Evolutionary conservation across 202 grass and related monocot genomes (phyloP).

Genomic region (Carex arenaria): DNA sequence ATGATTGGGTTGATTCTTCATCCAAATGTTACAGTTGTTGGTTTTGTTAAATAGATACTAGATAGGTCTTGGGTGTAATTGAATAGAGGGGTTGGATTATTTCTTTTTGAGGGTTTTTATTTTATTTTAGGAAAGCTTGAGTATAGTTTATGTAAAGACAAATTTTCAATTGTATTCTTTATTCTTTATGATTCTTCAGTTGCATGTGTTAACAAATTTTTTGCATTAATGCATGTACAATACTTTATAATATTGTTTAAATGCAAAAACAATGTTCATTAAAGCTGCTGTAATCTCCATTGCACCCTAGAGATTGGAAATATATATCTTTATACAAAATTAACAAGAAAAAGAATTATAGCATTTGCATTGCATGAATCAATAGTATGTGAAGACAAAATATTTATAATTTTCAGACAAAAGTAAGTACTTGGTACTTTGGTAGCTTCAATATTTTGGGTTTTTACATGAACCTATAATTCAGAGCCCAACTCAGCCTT

Average conservation of each 20-base stretch:
- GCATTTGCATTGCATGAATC: neutral
- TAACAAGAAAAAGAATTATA: neutral
- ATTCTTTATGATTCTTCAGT: slow-evolving; percentile 1
- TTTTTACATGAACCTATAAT: neutral
- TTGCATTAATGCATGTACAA: neutral
- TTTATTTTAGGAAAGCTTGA: neutral
- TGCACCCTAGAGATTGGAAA: neutral
- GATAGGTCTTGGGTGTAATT: neutral
- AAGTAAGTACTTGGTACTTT: too few species aligned
- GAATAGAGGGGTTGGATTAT: neutral
- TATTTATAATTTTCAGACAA: neutral
- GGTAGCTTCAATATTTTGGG: too few species aligned
- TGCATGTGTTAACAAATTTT: neutral
- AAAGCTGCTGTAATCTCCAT: neutral
- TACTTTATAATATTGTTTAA: neutral
- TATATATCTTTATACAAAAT: neutral
- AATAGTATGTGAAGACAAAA: neutral
- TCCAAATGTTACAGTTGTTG: neutral
- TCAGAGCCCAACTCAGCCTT: neutral
- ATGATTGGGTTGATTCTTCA: neutral
- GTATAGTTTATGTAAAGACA: slow-evolving; percentile 5
- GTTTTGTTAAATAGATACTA: neutral
- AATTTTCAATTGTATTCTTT: neutral
- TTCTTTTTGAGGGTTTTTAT: neutral
- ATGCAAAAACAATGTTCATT: neutral